Percentiles rank a stretch among this genome's conserved stretches.
phyloP scores from a whole-genome alignment of 352 stramenopile species.

The Blastocystis sp. region DNA sequence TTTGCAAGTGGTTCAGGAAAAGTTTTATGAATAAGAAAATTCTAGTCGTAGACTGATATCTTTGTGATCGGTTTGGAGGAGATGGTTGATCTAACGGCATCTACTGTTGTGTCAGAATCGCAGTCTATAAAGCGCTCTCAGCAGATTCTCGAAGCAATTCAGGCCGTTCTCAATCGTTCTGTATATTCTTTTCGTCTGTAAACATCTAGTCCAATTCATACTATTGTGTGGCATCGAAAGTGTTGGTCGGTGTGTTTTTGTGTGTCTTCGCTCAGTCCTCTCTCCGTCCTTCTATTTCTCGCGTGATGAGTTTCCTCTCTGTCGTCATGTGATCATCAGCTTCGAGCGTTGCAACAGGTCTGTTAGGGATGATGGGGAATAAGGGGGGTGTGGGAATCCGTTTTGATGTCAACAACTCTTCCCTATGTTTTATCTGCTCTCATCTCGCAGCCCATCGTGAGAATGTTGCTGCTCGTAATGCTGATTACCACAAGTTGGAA shows the following conservation, averaged over 20 bases:
- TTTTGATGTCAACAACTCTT: slow-evolving; percentile 91
- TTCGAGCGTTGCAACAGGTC: slow-evolving; percentile 84
- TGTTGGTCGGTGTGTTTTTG: slow-evolving; percentile 91
- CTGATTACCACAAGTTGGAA: slow-evolving; percentile 92
- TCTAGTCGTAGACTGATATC: slow-evolving; percentile 67
- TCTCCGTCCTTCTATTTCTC: slow-evolving; percentile 60
- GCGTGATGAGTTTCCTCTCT: slow-evolving; percentile 57
- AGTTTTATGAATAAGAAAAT: slow-evolving; percentile 62
- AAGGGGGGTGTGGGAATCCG: slow-evolving; percentile 92
- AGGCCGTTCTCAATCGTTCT: slow-evolving; percentile 77
- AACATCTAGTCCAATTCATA: slow-evolving; percentile 66
- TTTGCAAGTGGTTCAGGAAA: not conserved
- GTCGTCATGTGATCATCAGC: slow-evolving; percentile 66
- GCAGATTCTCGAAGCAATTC: slow-evolving; percentile 81
- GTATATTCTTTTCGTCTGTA: not conserved
- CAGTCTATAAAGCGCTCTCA: slow-evolving; percentile 80
- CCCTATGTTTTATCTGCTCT: slow-evolving; percentile 93
- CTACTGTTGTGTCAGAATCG: slow-evolving; percentile 95
- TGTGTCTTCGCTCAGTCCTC: slow-evolving; percentile 84
- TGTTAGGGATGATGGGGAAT: slow-evolving; percentile 98
- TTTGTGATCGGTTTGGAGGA: slow-evolving; percentile 90
- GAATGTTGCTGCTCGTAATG: slow-evolving; percentile 90
- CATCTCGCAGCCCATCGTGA: slow-evolving; percentile 95
- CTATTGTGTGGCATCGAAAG: slow-evolving; percentile 76
- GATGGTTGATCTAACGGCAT: slow-evolving; percentile 98